phyloP scores from a whole-genome alignment of 306 rosid species.

The Fragaria nilgerrensis region DNA sequence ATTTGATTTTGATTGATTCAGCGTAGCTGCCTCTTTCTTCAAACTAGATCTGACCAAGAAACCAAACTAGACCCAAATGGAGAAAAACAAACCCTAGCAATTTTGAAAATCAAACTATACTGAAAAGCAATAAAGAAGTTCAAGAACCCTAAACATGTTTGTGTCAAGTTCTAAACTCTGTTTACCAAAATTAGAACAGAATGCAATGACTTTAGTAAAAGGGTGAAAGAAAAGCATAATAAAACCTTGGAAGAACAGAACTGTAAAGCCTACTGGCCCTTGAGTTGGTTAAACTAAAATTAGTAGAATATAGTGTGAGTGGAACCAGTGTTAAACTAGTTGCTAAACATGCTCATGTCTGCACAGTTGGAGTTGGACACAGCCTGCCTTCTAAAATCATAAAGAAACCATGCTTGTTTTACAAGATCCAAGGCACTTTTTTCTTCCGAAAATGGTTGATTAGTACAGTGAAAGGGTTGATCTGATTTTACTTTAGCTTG shows the following conservation, averaged over 20 bases:
- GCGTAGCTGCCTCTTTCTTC: neutral
- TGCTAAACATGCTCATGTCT: slow-evolving; percentile 3
- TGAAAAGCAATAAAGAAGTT: neutral
- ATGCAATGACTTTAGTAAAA: neutral
- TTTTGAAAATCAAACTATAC: neutral
- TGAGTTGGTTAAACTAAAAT: neutral
- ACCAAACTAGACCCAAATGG: neutral
- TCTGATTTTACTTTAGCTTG: slow-evolving; percentile 2
- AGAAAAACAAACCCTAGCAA: neutral
- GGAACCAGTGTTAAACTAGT: neutral
- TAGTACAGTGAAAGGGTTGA: slow-evolving; percentile 12
- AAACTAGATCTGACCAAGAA: neutral
- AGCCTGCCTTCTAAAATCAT: neutral
- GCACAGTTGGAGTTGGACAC: neutral
- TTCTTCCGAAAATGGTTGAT: neutral
- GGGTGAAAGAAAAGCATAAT: neutral
- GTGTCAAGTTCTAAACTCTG: neutral
- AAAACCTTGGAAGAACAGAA: neutral
- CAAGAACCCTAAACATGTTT: neutral
- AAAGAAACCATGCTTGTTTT: slow-evolving; percentile 10
- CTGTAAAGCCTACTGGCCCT: neutral
- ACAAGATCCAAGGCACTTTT: slow-evolving; percentile 18
- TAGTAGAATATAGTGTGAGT: neutral
- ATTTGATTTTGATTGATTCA: neutral
- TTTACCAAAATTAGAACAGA: neutral